Evolutionary conservation across 345 rosid genomes (phyloP).

Genomic region (Rhodomyrtus tomentosa): DNA sequence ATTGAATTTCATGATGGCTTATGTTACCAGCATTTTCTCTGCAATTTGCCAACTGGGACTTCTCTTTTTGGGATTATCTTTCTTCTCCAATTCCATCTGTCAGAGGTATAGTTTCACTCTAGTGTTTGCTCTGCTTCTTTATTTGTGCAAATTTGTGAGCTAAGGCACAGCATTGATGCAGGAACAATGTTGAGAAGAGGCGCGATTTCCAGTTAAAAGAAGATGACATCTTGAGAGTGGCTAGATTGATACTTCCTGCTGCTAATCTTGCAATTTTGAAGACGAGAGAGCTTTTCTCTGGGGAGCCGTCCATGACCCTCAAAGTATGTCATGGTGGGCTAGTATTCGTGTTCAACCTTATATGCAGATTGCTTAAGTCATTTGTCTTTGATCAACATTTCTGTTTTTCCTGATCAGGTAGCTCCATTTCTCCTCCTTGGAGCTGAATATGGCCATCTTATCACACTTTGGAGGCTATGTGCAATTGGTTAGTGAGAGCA

Average conservation of each 20-base stretch:
- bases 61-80: constrained; percentile 62
- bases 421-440: constrained; percentile 78
- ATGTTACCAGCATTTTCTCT: constrained; percentile 52
- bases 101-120: constrained; percentile 33
- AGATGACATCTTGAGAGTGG: constrained; percentile 51
- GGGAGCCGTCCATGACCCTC: constrained; percentile 90
- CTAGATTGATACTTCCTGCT: constrained; percentile 62
- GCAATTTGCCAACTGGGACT: constrained; percentile 69
- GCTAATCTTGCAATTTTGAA: constrained; percentile 63
- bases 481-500: constrained; percentile 43
- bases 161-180: constrained; percentile 8
- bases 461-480: constrained; percentile 68
- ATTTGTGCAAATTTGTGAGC: not conserved
- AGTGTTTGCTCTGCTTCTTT: not conserved
- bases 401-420: constrained; percentile 34
- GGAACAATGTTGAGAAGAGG: constrained; percentile 29
- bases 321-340: constrained; percentile 30
- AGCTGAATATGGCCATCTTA: constrained; percentile 75
- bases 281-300: constrained; percentile 71
- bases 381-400: not conserved
- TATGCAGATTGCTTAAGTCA: not conserved
- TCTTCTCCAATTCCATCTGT: constrained; percentile 65
- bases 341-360: not conserved
- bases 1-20: not conserved
- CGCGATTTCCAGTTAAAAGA: constrained; percentile 48